phyloP scores from a whole-genome alignment of 176 grass and related monocot species.

The Rhynchospora tenuis region DNA sequence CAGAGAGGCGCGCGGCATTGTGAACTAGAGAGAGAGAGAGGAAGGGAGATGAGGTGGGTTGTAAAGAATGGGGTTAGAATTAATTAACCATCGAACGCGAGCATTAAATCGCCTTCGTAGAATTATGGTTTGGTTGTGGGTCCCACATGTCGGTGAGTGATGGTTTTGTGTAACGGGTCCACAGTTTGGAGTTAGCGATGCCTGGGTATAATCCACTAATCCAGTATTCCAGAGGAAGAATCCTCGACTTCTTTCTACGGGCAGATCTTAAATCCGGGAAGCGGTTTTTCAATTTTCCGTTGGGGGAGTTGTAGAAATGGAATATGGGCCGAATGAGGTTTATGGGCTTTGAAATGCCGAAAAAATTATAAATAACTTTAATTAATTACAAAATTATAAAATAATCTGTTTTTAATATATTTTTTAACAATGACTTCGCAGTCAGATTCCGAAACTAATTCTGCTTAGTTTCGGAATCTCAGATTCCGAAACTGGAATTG shows the following conservation, averaged over 20 bases:
- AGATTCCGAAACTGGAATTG: too few relatives aligned
- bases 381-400: too few relatives aligned
- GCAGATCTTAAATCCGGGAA: neutral
- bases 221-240: neutral
- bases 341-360: neutral
- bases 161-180: neutral
- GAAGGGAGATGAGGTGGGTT: neutral
- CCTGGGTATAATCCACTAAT: neutral
- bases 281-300: conserved; percentile 10
- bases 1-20: neutral
- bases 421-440: too few relatives aligned
- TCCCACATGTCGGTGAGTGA: neutral
- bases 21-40: neutral
- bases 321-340: neutral
- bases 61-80: neutral
- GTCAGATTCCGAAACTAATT: too few relatives aligned
- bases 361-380: too few relatives aligned
- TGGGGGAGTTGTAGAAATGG: neutral
- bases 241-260: neutral
- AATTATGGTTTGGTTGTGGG: neutral
- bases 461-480: too few relatives aligned
- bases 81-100: neutral
- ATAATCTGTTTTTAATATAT: too few relatives aligned
- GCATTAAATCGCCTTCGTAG: neutral
- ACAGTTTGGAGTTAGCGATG: neutral